phyloP scores from a whole-genome alignment of 2,329 filamentous ascomycete genomes.

The Microsporum ferrugineum region DNA sequence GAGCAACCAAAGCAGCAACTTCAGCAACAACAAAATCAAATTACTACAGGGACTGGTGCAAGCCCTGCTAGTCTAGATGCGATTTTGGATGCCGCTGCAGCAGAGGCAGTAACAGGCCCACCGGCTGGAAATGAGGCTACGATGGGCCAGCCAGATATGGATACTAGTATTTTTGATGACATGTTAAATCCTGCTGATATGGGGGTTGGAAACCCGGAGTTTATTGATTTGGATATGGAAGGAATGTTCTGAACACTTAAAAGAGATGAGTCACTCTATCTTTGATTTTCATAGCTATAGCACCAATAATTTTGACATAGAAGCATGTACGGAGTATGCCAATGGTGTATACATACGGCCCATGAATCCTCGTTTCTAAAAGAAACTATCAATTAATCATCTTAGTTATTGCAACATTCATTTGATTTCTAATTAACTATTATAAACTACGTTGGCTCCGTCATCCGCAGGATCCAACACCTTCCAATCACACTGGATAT shows the following conservation, averaged over 20 bases:
- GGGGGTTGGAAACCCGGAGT: constrained; percentile 34
- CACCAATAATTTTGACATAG: background rate
- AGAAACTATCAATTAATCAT: too few species aligned
- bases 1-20: constrained; percentile 7
- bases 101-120: constrained; percentile 25
- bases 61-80: constrained; percentile 28
- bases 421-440: constrained; percentile 11
- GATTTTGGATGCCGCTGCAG: constrained; percentile 31
- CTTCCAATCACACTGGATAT: constrained; percentile 72
- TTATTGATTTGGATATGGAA: constrained; percentile 36
- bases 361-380: too few species aligned
- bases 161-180: constrained; percentile 30
- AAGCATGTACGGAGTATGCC: background rate
- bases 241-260: constrained; percentile 27
- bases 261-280: too few species aligned
- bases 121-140: constrained; percentile 14
- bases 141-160: constrained; percentile 10
- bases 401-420: background rate
- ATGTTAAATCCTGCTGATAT: constrained; percentile 35
- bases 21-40: background rate
- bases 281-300: too few species aligned
- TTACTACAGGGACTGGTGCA: constrained; percentile 12
- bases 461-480: constrained; percentile 76
- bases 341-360: too few species aligned
- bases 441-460: constrained; percentile 30